Evolutionary conservation across 106 monocot species (phyloP).

Genomic region (Triglochin maritima): DNA sequence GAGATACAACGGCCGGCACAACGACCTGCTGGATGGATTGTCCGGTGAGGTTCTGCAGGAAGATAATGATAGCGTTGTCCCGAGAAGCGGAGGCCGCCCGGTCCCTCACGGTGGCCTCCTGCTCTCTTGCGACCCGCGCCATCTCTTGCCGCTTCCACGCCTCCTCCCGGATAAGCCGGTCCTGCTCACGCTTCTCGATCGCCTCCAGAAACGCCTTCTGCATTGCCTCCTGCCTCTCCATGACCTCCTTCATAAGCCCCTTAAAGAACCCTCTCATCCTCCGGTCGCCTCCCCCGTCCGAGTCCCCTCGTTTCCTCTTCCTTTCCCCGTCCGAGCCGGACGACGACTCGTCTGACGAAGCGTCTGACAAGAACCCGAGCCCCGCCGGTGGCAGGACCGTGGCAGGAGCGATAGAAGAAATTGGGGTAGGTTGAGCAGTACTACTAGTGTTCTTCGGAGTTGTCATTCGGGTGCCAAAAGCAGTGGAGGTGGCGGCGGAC

Average conservation of each 20-base stretch:
- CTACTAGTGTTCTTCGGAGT: not conserved
- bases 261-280: constrained; percentile 61
- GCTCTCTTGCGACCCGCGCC: constrained; percentile 43
- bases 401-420: not conserved
- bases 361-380: constrained; percentile 48
- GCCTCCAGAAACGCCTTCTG: constrained; percentile 61
- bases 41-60: constrained; percentile 51
- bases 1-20: not conserved
- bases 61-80: constrained; percentile 47
- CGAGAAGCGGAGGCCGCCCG: constrained; percentile 46
- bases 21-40: constrained; percentile 14
- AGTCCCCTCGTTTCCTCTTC: constrained; percentile 7
- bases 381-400: not conserved
- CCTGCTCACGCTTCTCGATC: constrained; percentile 75
- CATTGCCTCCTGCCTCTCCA: constrained; percentile 80
- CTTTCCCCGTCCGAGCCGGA: constrained; percentile 36
- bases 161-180: constrained; percentile 57
- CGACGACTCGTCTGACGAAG: constrained; percentile 23
- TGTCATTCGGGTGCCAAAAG: not conserved
- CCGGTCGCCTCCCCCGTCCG: constrained; percentile 4
- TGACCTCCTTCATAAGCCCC: constrained; percentile 56
- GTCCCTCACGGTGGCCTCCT: constrained; percentile 49
- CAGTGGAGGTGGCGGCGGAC: not conserved
- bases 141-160: constrained; percentile 77
- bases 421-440: not conserved